Evolutionary conservation across 2,329 filamentous ascomycete species (phyloP).

Genomic region (Chaetomiaceae sp.): DNA sequence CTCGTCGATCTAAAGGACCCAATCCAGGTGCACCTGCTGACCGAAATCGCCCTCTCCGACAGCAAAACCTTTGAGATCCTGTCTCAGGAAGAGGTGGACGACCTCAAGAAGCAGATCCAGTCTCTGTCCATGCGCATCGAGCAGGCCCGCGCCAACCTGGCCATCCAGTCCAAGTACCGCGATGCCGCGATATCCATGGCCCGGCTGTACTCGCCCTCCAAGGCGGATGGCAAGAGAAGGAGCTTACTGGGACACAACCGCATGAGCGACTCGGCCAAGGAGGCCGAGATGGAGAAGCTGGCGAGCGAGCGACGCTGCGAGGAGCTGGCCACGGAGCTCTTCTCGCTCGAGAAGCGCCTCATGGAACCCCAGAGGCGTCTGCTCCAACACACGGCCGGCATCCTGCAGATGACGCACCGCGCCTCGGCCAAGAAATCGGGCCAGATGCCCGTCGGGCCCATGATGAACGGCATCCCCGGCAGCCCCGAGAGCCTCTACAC

Average conservation of each 20-base stretch:
- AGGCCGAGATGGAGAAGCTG: conserved; percentile 70
- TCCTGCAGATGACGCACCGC: conserved; percentile 85
- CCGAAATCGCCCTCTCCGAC: conserved; percentile 88
- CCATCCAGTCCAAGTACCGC: conserved; percentile 87
- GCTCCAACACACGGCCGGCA: conserved; percentile 85
- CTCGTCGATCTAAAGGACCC: conserved; percentile 62
- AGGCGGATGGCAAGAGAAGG: conserved; percentile 42
- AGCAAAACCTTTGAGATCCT: conserved; percentile 81
- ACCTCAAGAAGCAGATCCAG: conserved; percentile 80
- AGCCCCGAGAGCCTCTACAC: conserved; percentile 75
- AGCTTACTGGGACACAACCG: conserved; percentile 49
- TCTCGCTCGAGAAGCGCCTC: conserved; percentile 70
- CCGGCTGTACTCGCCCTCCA: conserved; percentile 62
- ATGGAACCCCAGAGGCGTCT: conserved; percentile 72
- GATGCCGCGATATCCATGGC: conserved; percentile 87
- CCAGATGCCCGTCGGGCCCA: conserved; percentile 38
- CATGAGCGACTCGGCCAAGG: conserved; percentile 45
- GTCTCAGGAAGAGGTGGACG: conserved; percentile 86
- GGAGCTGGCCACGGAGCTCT: conserved; percentile 75
- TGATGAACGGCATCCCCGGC: conserved; percentile 58
- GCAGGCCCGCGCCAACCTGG: conserved; percentile 74
- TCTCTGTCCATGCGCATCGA: conserved; percentile 72
- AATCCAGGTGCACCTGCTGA: conserved; percentile 85
- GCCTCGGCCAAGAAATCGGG: conserved; percentile 57
- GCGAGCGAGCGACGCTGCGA: conserved; percentile 78